Base-by-base conservation (phyloP, 805 yeast species). In the Ogataea wickerhamii region DNA sequence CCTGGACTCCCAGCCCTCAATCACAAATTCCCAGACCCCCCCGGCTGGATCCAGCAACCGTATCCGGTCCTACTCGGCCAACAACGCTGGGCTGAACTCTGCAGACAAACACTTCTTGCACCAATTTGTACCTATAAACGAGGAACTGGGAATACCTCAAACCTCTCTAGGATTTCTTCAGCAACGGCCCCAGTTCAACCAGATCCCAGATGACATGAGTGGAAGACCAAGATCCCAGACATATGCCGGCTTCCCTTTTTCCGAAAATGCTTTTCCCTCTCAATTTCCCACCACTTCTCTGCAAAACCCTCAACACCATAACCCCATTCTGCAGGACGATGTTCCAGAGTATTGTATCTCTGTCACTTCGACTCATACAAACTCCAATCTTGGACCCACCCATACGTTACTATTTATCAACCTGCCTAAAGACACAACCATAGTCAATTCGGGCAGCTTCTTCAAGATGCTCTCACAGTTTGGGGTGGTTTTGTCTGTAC, bases 321-420 rank as follows among this genome's bases (percentile, higher is more conserved):
- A 37, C 28, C 60, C 70, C 32, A 40, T 63, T 8, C 61, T 73
- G 34, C 63, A 64, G 27, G 89, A 84, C 53, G 79, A 80, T 42
- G 63, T 78, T 28, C 82, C 82, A 46, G 78, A 82, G 40, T 62
- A 73, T 20, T 66, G 72, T 25, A 64, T 82, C 28, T 70, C 75
- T 28, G 70, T 82, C 64, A 80, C 82, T n/a, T 78, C 89, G 2
- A 77, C 84, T 28, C 78, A 78, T 49, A 82, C 80, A 38, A 87
- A 82, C 53, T 71, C 85, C 3, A 67, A 78, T 31, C 56, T 87
- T 48, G 79, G 84, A 13, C 94, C 95, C 13, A 80, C 95, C 1
- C 77, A 82, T 48, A 79, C 87, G 10, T 68, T 91, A 31, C 71
- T 89, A 47, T 68, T 93, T 38, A 85, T 88, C 31, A 87, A 89